phyloP scores from a whole-genome alignment of 768 basidiomycete species.

The Termitomyces sp. region DNA sequence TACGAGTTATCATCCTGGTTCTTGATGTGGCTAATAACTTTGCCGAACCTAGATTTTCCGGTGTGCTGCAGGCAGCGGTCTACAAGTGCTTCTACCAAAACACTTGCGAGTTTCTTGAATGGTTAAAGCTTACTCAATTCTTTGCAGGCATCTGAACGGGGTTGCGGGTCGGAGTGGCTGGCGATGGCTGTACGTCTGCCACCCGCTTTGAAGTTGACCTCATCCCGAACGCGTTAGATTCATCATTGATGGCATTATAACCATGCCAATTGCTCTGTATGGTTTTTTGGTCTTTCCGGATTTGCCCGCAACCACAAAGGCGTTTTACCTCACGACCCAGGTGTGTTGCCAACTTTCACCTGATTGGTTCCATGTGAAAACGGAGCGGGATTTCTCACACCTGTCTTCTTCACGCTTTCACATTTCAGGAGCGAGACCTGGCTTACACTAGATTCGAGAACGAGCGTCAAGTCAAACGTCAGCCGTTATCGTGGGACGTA shows the following conservation, averaged over 20 bases:
- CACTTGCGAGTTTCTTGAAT: not conserved
- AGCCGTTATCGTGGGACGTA: conserved; percentile 41
- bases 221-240: conserved; percentile 32
- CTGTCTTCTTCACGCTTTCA: not conserved
- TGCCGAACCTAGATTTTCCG: conserved; percentile 45
- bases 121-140: not conserved
- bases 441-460: conserved; percentile 43
- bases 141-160: conserved; percentile 47
- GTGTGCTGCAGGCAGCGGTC: conserved; percentile 58
- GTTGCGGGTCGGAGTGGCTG: conserved; percentile 51
- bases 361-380: not conserved
- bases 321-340: conserved; percentile 58
- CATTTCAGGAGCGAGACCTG: conserved; percentile 45
- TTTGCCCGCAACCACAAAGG: conserved; percentile 56
- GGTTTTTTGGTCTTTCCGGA: conserved; percentile 73
- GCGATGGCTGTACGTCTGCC: conserved; percentile 53
- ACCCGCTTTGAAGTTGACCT: not conserved
- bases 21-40: not conserved
- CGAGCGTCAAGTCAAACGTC: conserved; percentile 33
- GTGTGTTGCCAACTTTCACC: conserved; percentile 22
- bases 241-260: conserved; percentile 68
- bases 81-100: conserved; percentile 39
- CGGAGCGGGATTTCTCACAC: conserved; percentile 4
- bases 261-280: conserved; percentile 65
- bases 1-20: conserved; percentile 20